phyloP scores from a whole-genome alignment of 176 grass and related monocot genomes.

The Juncus inflexus region DNA sequence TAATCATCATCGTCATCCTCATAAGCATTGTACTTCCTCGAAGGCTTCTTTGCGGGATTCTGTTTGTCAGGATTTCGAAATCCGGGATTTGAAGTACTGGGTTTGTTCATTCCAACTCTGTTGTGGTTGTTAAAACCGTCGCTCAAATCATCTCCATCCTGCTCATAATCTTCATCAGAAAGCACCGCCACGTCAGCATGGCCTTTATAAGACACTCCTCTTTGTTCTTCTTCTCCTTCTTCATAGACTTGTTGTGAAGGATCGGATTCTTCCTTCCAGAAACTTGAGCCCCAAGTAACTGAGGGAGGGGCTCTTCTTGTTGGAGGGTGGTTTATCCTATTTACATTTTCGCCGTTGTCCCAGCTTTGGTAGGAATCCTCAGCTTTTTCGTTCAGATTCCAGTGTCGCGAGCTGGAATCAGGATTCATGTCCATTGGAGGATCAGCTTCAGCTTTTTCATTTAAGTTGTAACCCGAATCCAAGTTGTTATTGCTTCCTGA shows the following conservation, averaged over 20 bases:
- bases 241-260: slow-evolving; percentile 11
- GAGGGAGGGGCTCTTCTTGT: slow-evolving; percentile 35
- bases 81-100: slow-evolving; percentile 41
- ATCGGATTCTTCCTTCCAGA: slow-evolving; percentile 73
- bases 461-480: slow-evolving; percentile 72
- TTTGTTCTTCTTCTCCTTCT: slow-evolving; percentile 36
- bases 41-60: slow-evolving; percentile 34
- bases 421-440: slow-evolving; percentile 44
- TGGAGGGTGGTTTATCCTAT: slow-evolving; percentile 32
- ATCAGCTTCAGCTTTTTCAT: slow-evolving; percentile 62
- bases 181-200: slow-evolving; percentile 72
- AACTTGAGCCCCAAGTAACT: slow-evolving; percentile 65
- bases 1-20: slow-evolving; percentile 59
- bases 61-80: slow-evolving; percentile 41
- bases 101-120: slow-evolving; percentile 35
- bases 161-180: slow-evolving; percentile 93
- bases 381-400: slow-evolving; percentile 73
- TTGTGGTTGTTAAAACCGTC: slow-evolving; percentile 40
- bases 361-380: slow-evolving; percentile 56
- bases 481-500: slow-evolving; percentile 46
- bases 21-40: slow-evolving; percentile 48
- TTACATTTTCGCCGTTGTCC: slow-evolving; percentile 40
- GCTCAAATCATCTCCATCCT: slow-evolving; percentile 75
- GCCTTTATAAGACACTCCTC: slow-evolving; percentile 43
- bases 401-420: slow-evolving; percentile 49